Evolutionary conservation across 2,329 filamentous ascomycete genomes (phyloP).

Genomic region (Cladosporium sp.): DNA sequence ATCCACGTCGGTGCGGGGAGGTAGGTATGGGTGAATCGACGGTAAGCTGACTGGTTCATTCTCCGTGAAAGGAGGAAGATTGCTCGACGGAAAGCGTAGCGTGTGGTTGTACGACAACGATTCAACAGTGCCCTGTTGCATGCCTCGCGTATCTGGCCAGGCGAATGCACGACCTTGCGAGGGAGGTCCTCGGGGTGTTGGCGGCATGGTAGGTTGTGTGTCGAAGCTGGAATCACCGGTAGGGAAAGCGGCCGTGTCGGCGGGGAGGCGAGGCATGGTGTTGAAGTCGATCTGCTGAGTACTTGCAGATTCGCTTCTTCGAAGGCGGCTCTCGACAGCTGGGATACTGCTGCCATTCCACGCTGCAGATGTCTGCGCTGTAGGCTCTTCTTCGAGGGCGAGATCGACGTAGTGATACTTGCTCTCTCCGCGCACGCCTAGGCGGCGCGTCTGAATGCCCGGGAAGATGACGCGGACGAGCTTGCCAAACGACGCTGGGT

Average conservation of each 20-base stretch:
- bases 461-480: slow-evolving; percentile 94
- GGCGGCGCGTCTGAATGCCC: slow-evolving; percentile 81
- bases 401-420: slow-evolving; percentile 85
- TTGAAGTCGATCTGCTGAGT: slow-evolving; percentile 31
- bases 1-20: slow-evolving; percentile 74
- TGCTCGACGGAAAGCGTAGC: slow-evolving; percentile 56
- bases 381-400: slow-evolving; percentile 42
- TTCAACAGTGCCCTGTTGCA: slow-evolving; percentile 34
- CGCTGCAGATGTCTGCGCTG: slow-evolving; percentile 19
- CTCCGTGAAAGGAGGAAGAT: slow-evolving; percentile 52
- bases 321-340: slow-evolving; percentile 16
- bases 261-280: slow-evolving; percentile 40
- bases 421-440: slow-evolving; percentile 91
- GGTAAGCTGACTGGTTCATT: slow-evolving; percentile 73
- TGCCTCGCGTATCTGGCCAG: slow-evolving; percentile 39
- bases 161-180: slow-evolving; percentile 42
- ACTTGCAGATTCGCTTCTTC: slow-evolving; percentile 27
- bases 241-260: slow-evolving; percentile 45
- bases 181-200: slow-evolving; percentile 31
- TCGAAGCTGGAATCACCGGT: slow-evolving; percentile 28
- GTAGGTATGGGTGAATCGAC: slow-evolving; percentile 75
- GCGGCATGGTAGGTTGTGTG: slow-evolving; percentile 21
- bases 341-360: slow-evolving; percentile 19
- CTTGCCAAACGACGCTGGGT: slow-evolving; percentile 96
- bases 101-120: slow-evolving; percentile 53